These are phyloP conservation scores for Nymphaea thermarum DNA, from an alignment of 164 flowering plant species.

Conservation along the genomic window DNA sequence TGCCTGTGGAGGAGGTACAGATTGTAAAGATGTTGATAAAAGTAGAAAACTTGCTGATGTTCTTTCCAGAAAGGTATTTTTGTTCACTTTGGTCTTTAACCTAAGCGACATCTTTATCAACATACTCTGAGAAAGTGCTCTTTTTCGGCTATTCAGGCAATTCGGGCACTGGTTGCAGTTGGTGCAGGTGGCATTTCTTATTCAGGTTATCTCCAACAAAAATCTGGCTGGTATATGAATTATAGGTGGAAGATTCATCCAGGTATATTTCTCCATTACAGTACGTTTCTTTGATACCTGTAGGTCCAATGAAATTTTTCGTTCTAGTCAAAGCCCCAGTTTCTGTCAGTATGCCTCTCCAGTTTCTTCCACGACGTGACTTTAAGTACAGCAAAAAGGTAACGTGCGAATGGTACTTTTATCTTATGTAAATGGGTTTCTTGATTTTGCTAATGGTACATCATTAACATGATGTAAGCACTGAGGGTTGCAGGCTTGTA, in stretches of 20 bases:
- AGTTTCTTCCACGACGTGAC: constrained; percentile 97
- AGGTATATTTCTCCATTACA: neutral
- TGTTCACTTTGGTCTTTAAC: neutral
- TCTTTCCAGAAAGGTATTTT: constrained; percentile 78
- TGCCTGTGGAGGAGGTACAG: constrained; percentile 12
- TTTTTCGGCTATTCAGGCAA: constrained; percentile 39
- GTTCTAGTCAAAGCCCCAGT: constrained; percentile 77
- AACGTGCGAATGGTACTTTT: neutral
- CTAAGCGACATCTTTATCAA: no score
- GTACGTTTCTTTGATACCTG: constrained; percentile 4
- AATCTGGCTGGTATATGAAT: neutral
- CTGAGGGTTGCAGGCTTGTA: neutral
- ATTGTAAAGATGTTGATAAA: constrained; percentile 17
- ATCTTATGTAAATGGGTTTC: no score
- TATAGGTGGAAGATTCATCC: neutral
- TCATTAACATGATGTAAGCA: neutral
- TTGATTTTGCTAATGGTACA: neutral
- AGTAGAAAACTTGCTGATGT: constrained; percentile 45
- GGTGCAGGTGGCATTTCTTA: constrained; percentile 74
- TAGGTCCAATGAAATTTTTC: constrained; percentile 85
- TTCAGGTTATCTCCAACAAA: constrained; percentile 32
- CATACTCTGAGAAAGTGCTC: no score
- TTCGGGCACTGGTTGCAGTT: constrained; percentile 60
- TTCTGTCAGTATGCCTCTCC: constrained; percentile 53
- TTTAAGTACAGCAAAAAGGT: constrained; percentile 78